phyloP scores from a whole-genome alignment of 2,329 filamentous ascomycete genomes.

The Stemphylium lycopersici region DNA sequence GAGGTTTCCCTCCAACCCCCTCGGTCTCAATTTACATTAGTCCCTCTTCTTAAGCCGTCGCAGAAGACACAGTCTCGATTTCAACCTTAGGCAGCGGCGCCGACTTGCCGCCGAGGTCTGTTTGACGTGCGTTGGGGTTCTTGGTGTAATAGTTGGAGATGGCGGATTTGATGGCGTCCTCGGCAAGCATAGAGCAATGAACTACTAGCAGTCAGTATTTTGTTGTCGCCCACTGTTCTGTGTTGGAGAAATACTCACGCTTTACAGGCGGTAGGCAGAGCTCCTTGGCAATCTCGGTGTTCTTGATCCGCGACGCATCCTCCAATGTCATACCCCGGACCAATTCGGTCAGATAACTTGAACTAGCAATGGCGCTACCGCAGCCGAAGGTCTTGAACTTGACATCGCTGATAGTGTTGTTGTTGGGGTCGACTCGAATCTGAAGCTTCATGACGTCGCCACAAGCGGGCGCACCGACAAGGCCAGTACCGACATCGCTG shows the following conservation, averaged over 20 bases:
- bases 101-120: slow-evolving; percentile 77
- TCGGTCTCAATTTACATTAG: slow-evolving; percentile 32
- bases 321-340: slow-evolving; percentile 96
- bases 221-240: neutral
- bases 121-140: slow-evolving; percentile 76
- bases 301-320: slow-evolving; percentile 89
- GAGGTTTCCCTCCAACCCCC: neutral
- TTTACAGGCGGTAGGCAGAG: slow-evolving; percentile 88
- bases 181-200: slow-evolving; percentile 90
- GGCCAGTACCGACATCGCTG: slow-evolving; percentile 83
- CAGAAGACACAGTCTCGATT: slow-evolving; percentile 59
- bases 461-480: slow-evolving; percentile 88
- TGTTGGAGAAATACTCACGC: slow-evolving; percentile 60
- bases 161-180: slow-evolving; percentile 90
- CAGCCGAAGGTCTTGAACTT: slow-evolving; percentile 99
- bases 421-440: slow-evolving; percentile 87
- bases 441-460: slow-evolving; percentile 95
- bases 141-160: slow-evolving; percentile 92
- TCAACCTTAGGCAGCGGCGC: slow-evolving; percentile 71
- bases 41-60: slow-evolving; percentile 40
- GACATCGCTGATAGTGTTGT: slow-evolving; percentile 88
- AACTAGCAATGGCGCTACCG: slow-evolving; percentile 91
- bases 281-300: slow-evolving; percentile 98
- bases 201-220: slow-evolving; percentile 57
- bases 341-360: slow-evolving; percentile 91